These are phyloP conservation scores for Catunica adiposa DNA, from an alignment of 2,329 filamentous ascomycete genomes.

Conservation along the genomic window DNA sequence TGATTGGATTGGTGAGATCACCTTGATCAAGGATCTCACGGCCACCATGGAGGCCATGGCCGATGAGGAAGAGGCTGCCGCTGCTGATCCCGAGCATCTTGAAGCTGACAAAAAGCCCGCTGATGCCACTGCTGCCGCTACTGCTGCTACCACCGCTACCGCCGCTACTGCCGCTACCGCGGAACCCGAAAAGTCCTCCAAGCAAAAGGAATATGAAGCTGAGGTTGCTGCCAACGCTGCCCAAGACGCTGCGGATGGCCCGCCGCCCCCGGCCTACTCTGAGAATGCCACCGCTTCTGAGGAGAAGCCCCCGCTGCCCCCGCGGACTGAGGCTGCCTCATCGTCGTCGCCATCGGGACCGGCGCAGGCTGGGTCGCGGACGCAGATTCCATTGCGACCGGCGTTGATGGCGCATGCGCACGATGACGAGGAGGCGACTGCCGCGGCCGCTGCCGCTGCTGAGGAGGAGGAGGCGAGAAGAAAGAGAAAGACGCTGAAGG, in stretches of 20 bases:
- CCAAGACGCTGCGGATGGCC: constrained; percentile 16
- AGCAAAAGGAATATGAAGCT: constrained; percentile 22
- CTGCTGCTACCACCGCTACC: constrained; percentile 21
- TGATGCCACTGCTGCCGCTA: constrained; percentile 33
- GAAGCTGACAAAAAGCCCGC: constrained; percentile 25
- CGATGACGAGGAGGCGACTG: constrained; percentile 40
- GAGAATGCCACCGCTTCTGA: background rate
- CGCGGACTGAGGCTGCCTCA: constrained; percentile 19
- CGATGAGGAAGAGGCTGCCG: constrained; percentile 57
- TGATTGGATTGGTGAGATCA: constrained; percentile 96
- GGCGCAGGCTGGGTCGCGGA: constrained; percentile 19
- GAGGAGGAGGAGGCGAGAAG: constrained; percentile 46
- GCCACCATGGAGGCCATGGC: constrained; percentile 94
- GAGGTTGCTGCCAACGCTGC: constrained; percentile 16
- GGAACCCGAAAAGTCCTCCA: constrained; percentile 15
- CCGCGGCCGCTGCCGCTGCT: constrained; percentile 46
- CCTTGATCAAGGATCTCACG: constrained; percentile 94
- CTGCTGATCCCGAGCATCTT: constrained; percentile 17
- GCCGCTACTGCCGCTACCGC: constrained; percentile 19
- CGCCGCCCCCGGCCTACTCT: constrained; percentile 17
- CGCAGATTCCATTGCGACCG: constrained; percentile 57
- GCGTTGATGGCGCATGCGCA: constrained; percentile 72
- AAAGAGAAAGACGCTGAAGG: constrained; percentile 85
- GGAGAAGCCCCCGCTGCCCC: constrained; percentile 20
- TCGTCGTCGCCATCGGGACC: constrained; percentile 18